These are phyloP conservation scores for Alternaria burnsii DNA, from an alignment of 2,329 filamentous ascomycete species.

Conservation along the genomic window DNA sequence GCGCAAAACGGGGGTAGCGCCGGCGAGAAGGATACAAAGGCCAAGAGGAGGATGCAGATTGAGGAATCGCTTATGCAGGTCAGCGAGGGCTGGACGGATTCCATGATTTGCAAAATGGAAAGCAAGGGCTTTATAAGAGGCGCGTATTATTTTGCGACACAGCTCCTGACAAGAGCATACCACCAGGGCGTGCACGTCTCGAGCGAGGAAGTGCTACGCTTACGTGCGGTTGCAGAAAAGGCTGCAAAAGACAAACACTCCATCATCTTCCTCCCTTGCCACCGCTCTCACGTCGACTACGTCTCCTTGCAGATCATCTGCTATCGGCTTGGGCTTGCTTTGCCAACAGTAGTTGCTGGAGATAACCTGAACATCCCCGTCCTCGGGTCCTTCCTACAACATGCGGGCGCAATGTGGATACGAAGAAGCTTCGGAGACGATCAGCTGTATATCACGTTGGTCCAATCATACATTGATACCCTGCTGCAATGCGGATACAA, in stretches of 20 bases:
- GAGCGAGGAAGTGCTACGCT: constrained; percentile 86
- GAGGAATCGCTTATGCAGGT: constrained; percentile 79
- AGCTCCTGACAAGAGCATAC: constrained; percentile 90
- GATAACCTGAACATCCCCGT: constrained; percentile 96
- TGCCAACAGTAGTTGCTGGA: constrained; percentile 92
- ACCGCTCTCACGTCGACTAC: constrained; percentile 95
- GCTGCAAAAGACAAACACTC: constrained; percentile 90
- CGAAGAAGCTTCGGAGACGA: constrained; percentile 92
- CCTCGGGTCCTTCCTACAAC: constrained; percentile 88
- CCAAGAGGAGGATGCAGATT: constrained; percentile 74
- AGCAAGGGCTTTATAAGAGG: constrained; percentile 90
- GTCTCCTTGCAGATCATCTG: constrained; percentile 95
- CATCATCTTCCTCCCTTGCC: constrained; percentile 94
- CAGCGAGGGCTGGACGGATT: constrained; percentile 84
- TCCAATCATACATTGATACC: constrained; percentile 95
- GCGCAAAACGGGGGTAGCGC: constrained; percentile 49
- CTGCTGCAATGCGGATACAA: constrained; percentile 91
- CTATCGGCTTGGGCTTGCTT: constrained; percentile 85
- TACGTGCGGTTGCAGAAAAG: constrained; percentile 82
- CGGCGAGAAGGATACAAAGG: constrained; percentile 64
- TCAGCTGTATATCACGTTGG: constrained; percentile 86
- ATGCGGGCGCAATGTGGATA: constrained; percentile 97
- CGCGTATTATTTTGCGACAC: constrained; percentile 88
- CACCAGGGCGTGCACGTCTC: constrained; percentile 98
- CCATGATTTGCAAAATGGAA: constrained; percentile 99